Evolutionary conservation across 768 basidiomycete species (phyloP).

Genomic region (Psilocybe cubensis): DNA sequence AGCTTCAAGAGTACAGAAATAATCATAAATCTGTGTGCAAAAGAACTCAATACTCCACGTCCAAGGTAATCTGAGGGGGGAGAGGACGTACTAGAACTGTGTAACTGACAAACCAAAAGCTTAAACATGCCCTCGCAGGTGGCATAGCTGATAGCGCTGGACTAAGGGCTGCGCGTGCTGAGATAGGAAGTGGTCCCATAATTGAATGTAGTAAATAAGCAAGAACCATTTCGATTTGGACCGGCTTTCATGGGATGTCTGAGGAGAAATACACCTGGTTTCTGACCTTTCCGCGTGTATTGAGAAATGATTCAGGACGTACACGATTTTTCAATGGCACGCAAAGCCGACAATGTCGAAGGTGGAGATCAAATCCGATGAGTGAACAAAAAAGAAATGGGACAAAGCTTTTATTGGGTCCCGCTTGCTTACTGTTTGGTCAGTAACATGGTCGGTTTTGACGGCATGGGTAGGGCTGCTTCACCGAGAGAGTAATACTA

Average conservation of each 20-base stretch:
- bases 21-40: constrained; percentile 3
- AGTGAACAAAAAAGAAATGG: no score
- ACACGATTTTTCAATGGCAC: no score
- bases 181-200: not conserved
- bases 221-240: no score
- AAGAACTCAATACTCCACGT: not conserved
- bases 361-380: no score
- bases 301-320: no score
- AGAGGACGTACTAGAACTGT: not conserved
- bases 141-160: not conserved
- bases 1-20: constrained; percentile 2
- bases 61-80: not conserved
- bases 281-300: no score
- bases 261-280: no score
- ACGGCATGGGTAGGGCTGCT: not conserved
- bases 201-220: no score
- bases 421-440: no score
- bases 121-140: not conserved
- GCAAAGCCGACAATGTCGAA: no score
- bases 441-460: not conserved
- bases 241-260: no score
- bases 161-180: not conserved
- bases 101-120: not conserved
- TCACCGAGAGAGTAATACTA: not conserved
- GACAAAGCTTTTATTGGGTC: no score